Conservation (phyloP, 2,329 filamentous ascomycete genomes). For the Alternaria metachromatica region DNA sequence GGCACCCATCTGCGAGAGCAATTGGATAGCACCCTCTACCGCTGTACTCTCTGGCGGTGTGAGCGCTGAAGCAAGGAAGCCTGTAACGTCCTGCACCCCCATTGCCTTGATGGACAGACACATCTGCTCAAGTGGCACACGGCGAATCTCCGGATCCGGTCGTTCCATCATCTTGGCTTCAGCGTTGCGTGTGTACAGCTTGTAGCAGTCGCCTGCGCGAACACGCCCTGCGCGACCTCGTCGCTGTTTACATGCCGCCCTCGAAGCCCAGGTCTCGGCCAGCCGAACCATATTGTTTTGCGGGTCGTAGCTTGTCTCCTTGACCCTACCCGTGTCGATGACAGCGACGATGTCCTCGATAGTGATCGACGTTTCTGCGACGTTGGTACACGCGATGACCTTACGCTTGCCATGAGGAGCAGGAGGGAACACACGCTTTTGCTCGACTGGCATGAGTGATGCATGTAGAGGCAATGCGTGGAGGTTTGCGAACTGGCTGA, state of each 20-base stretch:
- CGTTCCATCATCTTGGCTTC: constrained; percentile 85
- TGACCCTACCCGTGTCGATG: constrained; percentile 93
- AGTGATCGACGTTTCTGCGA: constrained; percentile 97
- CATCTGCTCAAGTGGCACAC: constrained; percentile 91
- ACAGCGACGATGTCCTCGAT: constrained; percentile 97
- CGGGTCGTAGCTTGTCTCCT: constrained; percentile 93
- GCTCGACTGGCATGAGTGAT: constrained; percentile 85
- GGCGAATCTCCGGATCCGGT: constrained; percentile 90
- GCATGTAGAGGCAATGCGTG: constrained; percentile 90
- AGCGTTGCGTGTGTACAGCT: constrained; percentile 86
- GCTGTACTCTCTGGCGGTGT: constrained; percentile 87
- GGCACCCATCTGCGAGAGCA: constrained; percentile 85
- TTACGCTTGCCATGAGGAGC: constrained; percentile 84
- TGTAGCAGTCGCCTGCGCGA: constrained; percentile 89
- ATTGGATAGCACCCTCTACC: constrained; percentile 81
- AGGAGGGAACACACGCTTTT: constrained; percentile 81
- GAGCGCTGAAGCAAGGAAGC: constrained; percentile 83
- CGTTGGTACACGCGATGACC: constrained; percentile 92
- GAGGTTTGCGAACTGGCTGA: constrained; percentile 70
- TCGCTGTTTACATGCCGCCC: constrained; percentile 91
- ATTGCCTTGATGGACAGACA: constrained; percentile 95
- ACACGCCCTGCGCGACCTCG: constrained; percentile 94
- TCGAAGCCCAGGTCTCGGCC: constrained; percentile 93
- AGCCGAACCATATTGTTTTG: constrained; percentile 93
- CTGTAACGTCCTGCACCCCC: constrained; percentile 82